Evolutionary conservation across 495 filamentous ascomycete genomes (phyloP).

Genomic region (Platismatia glauca): DNA sequence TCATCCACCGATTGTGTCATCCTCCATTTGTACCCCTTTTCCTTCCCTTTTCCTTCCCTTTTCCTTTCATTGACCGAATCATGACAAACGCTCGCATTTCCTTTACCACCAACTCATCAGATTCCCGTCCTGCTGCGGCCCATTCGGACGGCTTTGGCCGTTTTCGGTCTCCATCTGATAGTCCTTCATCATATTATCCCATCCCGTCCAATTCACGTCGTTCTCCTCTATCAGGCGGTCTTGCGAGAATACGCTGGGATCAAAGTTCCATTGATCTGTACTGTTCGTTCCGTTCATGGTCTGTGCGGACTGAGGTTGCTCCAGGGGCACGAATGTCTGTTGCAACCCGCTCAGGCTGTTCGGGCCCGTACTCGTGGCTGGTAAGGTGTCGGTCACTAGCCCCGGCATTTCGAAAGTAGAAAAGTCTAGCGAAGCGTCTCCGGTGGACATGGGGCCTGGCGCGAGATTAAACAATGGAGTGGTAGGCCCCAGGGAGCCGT

Average conservation of each 20-base stretch:
- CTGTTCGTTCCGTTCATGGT: background rate
- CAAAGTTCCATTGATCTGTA: constrained; percentile 7
- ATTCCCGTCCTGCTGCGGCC: constrained; percentile 12
- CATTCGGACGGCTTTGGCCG: constrained; percentile 5
- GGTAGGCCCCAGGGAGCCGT: constrained; percentile 22
- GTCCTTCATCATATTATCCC: constrained; percentile 28
- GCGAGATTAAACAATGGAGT: constrained; percentile 4
- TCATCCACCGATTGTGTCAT: background rate
- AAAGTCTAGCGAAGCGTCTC: constrained; percentile 10
- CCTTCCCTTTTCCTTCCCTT: background rate
- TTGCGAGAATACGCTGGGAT: constrained; percentile 10
- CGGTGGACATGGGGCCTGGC: constrained; percentile 16
- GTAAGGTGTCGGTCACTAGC: constrained; percentile 1
- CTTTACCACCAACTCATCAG: constrained; percentile 21
- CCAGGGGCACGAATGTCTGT: constrained; percentile 1
- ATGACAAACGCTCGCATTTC: background rate
- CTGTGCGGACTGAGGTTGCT: background rate
- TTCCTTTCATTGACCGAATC: background rate
- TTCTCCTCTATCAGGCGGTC: constrained; percentile 15
- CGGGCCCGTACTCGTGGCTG: background rate
- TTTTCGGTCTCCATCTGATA: constrained; percentile 16
- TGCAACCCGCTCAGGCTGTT: constrained; percentile 3
- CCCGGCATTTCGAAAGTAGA: constrained; percentile 8
- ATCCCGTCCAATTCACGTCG: constrained; percentile 23
- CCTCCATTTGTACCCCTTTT: background rate